Conservation (phyloP, 805 yeast genomes). For the Vanderwaltozyma verrucispora region DNA sequence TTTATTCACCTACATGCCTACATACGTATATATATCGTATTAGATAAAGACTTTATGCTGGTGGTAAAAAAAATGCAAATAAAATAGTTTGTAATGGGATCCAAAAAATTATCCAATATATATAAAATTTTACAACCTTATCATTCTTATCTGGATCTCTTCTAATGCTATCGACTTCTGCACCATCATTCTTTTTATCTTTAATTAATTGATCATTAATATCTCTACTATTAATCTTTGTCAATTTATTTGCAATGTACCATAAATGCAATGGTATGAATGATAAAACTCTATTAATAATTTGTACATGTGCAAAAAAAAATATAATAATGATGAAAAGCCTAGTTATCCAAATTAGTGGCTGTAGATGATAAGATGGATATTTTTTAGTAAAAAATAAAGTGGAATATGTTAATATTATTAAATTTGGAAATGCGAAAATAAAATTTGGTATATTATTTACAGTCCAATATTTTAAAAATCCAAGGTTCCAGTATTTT, state of each 20-base stretch:
- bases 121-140: slow-evolving; percentile 29
- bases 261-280: slow-evolving; percentile 70
- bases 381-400: slow-evolving; percentile 29
- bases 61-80: slow-evolving; percentile 81
- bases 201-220: not conserved
- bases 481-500: slow-evolving; percentile 79
- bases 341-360: slow-evolving; percentile 34
- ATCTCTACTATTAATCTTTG: slow-evolving; percentile 10
- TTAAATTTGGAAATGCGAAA: slow-evolving; percentile 59
- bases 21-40: not conserved
- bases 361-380: slow-evolving; percentile 30
- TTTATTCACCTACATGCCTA: no score
- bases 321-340: slow-evolving; percentile 41
- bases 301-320: slow-evolving; percentile 74
- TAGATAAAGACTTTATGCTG: slow-evolving; percentile 45
- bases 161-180: not conserved
- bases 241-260: slow-evolving; percentile 43
- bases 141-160: slow-evolving; percentile 6
- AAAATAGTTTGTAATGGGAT: slow-evolving; percentile 55
- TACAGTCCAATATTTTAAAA: slow-evolving; percentile 70
- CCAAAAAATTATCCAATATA: slow-evolving; percentile 53
- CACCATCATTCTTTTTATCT: not conserved
- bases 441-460: slow-evolving; percentile 77
- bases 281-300: slow-evolving; percentile 66
- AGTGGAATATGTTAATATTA: slow-evolving; percentile 35